Base-by-base conservation (phyloP, 495 filamentous ascomycete species). In the Pseudoneurospora amorphoporcata region DNA sequence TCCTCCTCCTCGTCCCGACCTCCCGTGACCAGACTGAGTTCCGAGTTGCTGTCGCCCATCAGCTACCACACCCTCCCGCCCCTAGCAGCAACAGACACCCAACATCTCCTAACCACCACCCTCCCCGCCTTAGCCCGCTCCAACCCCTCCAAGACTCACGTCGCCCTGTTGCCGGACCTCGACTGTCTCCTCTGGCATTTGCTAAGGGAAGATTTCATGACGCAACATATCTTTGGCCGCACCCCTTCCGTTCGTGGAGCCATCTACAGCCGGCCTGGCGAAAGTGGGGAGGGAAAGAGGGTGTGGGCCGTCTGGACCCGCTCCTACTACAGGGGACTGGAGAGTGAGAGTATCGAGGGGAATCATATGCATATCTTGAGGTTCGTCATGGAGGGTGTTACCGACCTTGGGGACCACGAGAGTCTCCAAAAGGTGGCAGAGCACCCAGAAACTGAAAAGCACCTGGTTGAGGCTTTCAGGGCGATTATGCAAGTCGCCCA, bases 281-380 rank as follows among this genome's bases (percentile, higher is more conserved):
- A 12, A 2, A 53, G 9, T 2, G 45, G 45, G 19, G 0, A 53
- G 29, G 12, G 45, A 7, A 80, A 81, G 38, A 84, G 88, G 12
- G 85, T 92, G 4, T 97, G 95, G 88, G 91, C 91, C 69, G 83
- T 92, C 32, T 99, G 94, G 93, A 91, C 89, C 61, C 85, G 94
- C 19, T 90, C 88, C 70, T 97, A 92, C 77, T 85, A 86, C 71
- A 85, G 84, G 19, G 75, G 77, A 4, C 43, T 80, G 65, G 74
- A 79, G 3, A 77, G 76, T 76, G 74, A 79, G 7, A 78, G 77
- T 77, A 75, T 76, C 40, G 79, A 82, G 58, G 88, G 88, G 45
- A 95, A 94, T 75, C 90, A 87, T 2, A 81, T 98, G 38, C 90
- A 94, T 74, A 89, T 98, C 65, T 83, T 97, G 43, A 88, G 94